Evolutionary conservation across 2,329 filamentous ascomycete genomes (phyloP).

Genomic region (Erysiphe pulchra): DNA sequence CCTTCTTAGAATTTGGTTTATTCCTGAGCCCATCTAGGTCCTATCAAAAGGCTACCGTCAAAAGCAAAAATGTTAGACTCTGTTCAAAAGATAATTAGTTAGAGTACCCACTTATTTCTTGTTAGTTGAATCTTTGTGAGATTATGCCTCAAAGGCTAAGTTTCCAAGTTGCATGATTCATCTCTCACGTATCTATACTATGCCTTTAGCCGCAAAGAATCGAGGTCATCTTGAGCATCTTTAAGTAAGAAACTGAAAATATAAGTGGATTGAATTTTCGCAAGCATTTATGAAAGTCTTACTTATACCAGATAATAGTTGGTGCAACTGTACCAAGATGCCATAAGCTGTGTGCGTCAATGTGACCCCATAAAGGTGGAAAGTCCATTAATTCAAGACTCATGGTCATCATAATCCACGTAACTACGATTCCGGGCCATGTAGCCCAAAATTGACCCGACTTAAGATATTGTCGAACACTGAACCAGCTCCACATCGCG

Average conservation of each 20-base stretch:
- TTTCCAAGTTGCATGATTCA: no score
- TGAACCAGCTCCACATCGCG: conserved; percentile 65
- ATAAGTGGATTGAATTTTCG: conserved; percentile 1
- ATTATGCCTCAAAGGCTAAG: no score
- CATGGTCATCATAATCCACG: conserved; percentile 83
- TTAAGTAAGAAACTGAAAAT: conserved; percentile 51
- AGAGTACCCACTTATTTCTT: no score
- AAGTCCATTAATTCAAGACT: conserved; percentile 90
- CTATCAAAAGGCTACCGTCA: no score
- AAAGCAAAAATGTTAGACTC: no score
- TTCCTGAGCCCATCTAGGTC: no score
- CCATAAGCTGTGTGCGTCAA: conserved; percentile 93
- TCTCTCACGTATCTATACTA: conserved; percentile 1
- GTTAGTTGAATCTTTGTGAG: no score
- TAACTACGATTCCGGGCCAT: conserved; percentile 76
- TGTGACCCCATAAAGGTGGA: conserved; percentile 50
- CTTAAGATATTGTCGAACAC: conserved; percentile 44
- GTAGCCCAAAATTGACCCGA: conserved; percentile 54
- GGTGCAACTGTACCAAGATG: conserved; percentile 80
- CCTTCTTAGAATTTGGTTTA: no score
- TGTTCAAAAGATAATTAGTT: no score
- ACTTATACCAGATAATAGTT: conserved; percentile 86
- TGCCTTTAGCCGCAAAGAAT: conserved; percentile 49
- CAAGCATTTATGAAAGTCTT: conserved; percentile 15
- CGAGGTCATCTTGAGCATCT: conserved; percentile 63